A percentile compares a stretch with the other conserved stretches of the same genome.
Evolutionary conservation across 306 rosid genomes (phyloP).

Genomic region (Acacia melanoxylon): DNA sequence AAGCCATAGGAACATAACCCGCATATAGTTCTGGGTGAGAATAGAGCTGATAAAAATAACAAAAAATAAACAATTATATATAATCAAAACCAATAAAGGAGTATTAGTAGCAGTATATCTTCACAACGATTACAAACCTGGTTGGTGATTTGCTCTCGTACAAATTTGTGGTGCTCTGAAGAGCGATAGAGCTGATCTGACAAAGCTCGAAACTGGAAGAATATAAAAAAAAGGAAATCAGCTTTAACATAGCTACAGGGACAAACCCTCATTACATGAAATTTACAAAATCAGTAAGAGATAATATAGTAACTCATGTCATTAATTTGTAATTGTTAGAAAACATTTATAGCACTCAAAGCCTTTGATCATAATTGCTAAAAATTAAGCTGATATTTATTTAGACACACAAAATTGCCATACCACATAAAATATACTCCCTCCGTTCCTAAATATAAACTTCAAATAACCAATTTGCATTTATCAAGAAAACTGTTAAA

Average conservation of each 20-base stretch:
- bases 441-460: too few relatives aligned
- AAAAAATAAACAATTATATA: constrained; percentile 13
- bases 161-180: constrained; percentile 73
- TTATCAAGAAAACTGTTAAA: too few relatives aligned
- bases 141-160: constrained; percentile 72
- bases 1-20: constrained; percentile 88
- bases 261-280: neutral
- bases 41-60: constrained; percentile 57
- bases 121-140: constrained; percentile 62
- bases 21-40: constrained; percentile 52
- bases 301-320: neutral
- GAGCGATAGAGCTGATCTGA: constrained; percentile 97
- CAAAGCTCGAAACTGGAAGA: constrained; percentile 85
- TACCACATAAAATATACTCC: neutral
- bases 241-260: neutral
- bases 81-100: constrained; percentile 15
- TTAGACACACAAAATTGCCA: neutral
- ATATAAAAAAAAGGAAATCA: constrained; percentile 31
- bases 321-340: constrained; percentile 10
- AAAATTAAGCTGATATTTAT: neutral
- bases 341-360: constrained; percentile 1
- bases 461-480: too few relatives aligned
- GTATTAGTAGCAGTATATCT: neutral
- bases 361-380: neutral
- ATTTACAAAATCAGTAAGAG: neutral